These are phyloP conservation scores for Podaxis mareebaensis DNA, from an alignment of 768 basidiomycete species.

Conservation along the genomic window DNA sequence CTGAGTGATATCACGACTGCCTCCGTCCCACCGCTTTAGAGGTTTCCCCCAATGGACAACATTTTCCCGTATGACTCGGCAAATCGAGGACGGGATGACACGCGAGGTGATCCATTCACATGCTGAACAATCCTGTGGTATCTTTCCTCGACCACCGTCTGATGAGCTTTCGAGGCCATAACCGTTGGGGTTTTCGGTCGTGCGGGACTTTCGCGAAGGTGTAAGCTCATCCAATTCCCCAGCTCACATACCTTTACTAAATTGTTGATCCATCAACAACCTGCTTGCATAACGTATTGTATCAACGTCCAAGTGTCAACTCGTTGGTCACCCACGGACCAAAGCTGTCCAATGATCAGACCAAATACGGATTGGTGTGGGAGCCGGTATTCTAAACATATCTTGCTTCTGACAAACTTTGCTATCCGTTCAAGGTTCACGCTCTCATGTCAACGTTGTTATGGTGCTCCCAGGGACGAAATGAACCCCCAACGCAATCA, in stretches of 20 bases:
- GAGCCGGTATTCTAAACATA: constrained; percentile 10
- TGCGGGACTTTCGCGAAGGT: too few species aligned
- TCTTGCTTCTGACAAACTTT: not conserved
- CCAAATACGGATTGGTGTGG: constrained; percentile 5
- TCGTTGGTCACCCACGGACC: not conserved
- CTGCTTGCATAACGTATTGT: not conserved
- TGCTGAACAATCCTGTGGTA: not conserved
- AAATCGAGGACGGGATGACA: constrained; percentile 7
- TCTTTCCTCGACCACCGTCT: not conserved
- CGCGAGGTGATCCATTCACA: not conserved
- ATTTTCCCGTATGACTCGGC: not conserved
- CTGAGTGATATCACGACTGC: not conserved
- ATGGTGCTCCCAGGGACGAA: constrained; percentile 8
- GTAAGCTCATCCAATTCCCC: not conserved
- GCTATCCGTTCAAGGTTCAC: not conserved
- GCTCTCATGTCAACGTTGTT: constrained; percentile 15
- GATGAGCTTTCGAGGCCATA: not conserved
- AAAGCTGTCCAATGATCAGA: not conserved
- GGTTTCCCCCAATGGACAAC: not conserved
- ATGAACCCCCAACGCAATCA: constrained; percentile 10
- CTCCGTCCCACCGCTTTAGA: not conserved
- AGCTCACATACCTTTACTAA: not conserved
- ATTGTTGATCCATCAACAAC: not conserved
- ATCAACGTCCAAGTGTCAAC: not conserved
- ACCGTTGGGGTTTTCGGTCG: too few species aligned